Base-by-base conservation (phyloP, 805 yeast genomes). In the Deakozyma indianensis region DNA sequence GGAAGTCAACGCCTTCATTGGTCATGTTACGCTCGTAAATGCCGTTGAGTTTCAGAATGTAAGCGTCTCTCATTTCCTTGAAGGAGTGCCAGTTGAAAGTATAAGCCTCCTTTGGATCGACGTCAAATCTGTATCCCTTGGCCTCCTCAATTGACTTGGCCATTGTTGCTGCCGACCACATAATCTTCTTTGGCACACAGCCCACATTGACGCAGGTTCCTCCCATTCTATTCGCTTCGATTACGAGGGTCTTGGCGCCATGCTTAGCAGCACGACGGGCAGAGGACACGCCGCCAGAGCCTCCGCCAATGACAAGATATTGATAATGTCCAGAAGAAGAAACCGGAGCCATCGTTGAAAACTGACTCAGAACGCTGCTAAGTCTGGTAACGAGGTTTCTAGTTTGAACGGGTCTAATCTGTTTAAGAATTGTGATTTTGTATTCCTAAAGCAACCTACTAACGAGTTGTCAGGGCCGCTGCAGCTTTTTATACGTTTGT, bases 171-270 rank as follows among this genome's bases (percentile, higher is more conserved):
- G 96, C 96, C 56, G 88, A 81, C 98, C 98, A 92, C 96, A 92
- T 88, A 41, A 92, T 86, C 63, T 92, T 92, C 71, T 92, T 92
- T 42, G 99, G 99, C 43, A 92, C 98, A 72, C 99, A 92, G 20
- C 99, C 99, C 41, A 90, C 97, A 62, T 92, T 92, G 50, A 92
- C 99, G 74, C 99, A 92, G 38, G 98, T 92, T 23, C 99, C 99
- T 48, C 98, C 98, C 65, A 92, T 73, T 27, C 59, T 80, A 45
- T 77, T 75, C 35, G 84, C 77, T 64, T 92, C 98, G 45, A 92
- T 71, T 20, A 92, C 59, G 45, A 88, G 68, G 1, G 92, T 80
- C 54, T 86, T 85, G 22, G 94, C 95, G 22, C 98, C 98, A 55
- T 88, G 77, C 25, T 58, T 52, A 29, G 97, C 96, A 11, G 98